These are phyloP conservation scores for Aspergillus diversus DNA, from an alignment of 495 filamentous ascomycete genomes.

Conservation along the genomic window DNA sequence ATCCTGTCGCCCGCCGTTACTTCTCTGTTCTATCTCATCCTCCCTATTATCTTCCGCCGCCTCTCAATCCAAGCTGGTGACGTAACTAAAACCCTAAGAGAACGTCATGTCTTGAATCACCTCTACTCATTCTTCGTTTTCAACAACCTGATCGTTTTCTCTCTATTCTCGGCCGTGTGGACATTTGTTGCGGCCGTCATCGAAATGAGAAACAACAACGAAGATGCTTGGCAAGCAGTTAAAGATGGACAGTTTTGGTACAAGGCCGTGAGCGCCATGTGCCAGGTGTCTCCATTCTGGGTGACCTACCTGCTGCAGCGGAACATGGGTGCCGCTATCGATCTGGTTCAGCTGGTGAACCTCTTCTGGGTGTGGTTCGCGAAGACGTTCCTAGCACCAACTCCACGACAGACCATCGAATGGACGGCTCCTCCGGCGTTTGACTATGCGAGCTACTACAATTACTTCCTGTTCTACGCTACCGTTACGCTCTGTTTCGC, in stretches of 20 bases:
- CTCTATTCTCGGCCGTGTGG: constrained; percentile 82
- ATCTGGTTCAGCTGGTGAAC: constrained; percentile 81
- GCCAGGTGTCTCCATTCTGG: constrained; percentile 87
- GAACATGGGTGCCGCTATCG: constrained; percentile 87
- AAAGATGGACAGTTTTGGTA: constrained; percentile 60
- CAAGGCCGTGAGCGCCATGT: constrained; percentile 69
- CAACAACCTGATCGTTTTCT: constrained; percentile 95
- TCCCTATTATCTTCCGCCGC: constrained; percentile 89
- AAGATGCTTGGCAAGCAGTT: constrained; percentile 70
- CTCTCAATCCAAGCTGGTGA: constrained; percentile 80
- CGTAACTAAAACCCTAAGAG: constrained; percentile 85
- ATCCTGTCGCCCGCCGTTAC: constrained; percentile 89
- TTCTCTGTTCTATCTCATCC: constrained; percentile 83
- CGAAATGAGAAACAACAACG: constrained; percentile 50
- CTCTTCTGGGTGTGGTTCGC: constrained; percentile 80
- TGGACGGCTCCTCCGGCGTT: constrained; percentile 90
- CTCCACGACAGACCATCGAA: constrained; percentile 90
- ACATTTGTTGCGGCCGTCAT: constrained; percentile 68
- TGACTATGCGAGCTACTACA: constrained; percentile 96
- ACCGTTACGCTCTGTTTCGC: constrained; percentile 88
- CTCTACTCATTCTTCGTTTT: constrained; percentile 97
- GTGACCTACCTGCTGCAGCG: constrained; percentile 90
- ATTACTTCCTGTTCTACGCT: constrained; percentile 89
- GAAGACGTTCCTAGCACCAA: constrained; percentile 82
- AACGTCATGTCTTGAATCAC: constrained; percentile 89